These are phyloP conservation scores for Phaseolus coccineus DNA, from an alignment of 331 rosid genomes.

Conservation along the genomic window DNA sequence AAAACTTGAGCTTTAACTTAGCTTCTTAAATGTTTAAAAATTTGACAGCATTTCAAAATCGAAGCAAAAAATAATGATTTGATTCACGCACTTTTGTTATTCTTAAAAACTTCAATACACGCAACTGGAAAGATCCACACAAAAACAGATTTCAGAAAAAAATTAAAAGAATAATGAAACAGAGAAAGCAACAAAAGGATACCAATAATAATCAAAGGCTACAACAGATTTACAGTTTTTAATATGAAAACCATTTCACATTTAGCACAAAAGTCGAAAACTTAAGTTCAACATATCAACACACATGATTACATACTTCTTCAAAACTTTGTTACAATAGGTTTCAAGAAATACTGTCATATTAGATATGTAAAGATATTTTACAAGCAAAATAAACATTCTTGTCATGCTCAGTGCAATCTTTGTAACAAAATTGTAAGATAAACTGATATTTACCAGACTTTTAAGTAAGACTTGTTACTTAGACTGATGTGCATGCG, in stretches of 20 bases:
- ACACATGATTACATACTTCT: background rate
- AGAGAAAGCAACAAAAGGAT: slow-evolving; percentile 8
- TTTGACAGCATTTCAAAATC: background rate
- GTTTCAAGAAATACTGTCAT: slow-evolving; percentile 10
- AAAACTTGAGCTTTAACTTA: slow-evolving; percentile 15
- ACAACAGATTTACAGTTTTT: background rate
- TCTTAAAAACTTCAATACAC: slow-evolving; percentile 12
- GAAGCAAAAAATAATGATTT: background rate
- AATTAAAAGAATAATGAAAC: slow-evolving; percentile 1
- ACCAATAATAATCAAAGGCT: background rate
- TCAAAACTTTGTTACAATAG: slow-evolving; percentile 7
- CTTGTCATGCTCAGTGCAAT: background rate
- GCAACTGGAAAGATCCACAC: slow-evolving; percentile 8
- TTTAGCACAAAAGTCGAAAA: background rate
- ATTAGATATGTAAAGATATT: background rate
- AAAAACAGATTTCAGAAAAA: slow-evolving; percentile 15
- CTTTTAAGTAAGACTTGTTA: background rate
- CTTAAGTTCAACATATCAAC: background rate
- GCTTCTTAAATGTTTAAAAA: background rate
- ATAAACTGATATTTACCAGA: background rate
- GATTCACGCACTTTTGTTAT: background rate
- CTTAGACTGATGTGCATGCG: background rate
- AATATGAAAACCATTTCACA: slow-evolving; percentile 30
- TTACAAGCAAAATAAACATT: slow-evolving; percentile 8
- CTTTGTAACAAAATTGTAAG: slow-evolving; percentile 5